Evolutionary conservation across 164 flowering plant species (phyloP).

Genomic region (Piper betle): DNA sequence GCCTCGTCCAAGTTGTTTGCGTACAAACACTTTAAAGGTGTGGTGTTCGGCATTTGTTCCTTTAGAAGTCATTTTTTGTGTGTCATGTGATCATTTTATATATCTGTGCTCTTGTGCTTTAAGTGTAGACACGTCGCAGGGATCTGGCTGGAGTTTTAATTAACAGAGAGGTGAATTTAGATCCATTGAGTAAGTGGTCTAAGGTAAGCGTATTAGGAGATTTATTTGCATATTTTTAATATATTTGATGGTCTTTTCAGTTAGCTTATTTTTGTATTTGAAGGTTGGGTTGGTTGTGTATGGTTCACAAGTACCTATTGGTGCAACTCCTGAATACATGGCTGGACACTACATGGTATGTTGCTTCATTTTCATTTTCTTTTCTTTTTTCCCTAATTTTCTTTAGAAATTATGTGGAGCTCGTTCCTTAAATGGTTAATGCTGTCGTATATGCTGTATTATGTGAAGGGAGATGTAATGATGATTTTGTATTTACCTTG

Average conservation of each 20-base stretch:
- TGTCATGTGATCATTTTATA: not conserved
- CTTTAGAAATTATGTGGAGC: not conserved
- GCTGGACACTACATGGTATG: constrained; percentile 93
- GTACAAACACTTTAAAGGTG: constrained; percentile 93
- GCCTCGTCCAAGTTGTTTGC: constrained; percentile 67
- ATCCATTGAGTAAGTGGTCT: constrained; percentile 95
- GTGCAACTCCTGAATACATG: constrained; percentile 99
- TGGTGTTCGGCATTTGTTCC: not conserved
- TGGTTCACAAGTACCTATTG: constrained; percentile 96
- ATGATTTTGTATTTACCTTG: too few relatives aligned
- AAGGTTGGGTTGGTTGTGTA: constrained; percentile 96
- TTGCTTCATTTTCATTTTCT: not conserved
- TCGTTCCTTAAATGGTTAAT: not conserved
- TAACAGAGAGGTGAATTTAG: constrained; percentile 69
- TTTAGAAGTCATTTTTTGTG: not conserved
- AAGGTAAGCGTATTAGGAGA: constrained; percentile 37
- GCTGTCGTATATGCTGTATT: not conserved
- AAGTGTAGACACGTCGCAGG: constrained; percentile 60
- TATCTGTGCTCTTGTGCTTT: not conserved
- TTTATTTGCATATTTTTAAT: not conserved
- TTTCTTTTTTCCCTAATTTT: not conserved
- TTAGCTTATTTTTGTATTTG: not conserved
- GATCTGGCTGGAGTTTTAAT: constrained; percentile 78
- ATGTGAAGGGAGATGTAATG: too few relatives aligned
- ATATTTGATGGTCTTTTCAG: not conserved